Evolutionary conservation across 192 early-diverging fungal species (phyloP), one percentile per base, ranked within the genome.

Genomic region (Chytriomyces confervae): DNA sequence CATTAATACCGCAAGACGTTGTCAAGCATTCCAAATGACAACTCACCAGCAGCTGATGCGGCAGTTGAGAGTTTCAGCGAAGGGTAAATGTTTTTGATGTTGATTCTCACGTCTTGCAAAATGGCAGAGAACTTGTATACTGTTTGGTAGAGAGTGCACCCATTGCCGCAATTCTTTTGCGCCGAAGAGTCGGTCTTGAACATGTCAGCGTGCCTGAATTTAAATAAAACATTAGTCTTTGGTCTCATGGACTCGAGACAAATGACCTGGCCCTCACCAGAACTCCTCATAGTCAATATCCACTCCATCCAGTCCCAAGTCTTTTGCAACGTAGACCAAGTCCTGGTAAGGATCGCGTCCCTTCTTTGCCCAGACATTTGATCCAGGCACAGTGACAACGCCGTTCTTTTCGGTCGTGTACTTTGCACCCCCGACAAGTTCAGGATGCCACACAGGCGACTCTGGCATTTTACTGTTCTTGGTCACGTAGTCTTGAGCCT

Each of bases 51-150:
- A 46, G 72, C 72, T 62, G 61, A 61, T 23, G 72, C 72, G 44
- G 72, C 72, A 16, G 72, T 74, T 20, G 60, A n/a, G 61, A 74
- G 27, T 24, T 62, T 74, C 61, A 74, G 27, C 4, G 60, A n/a
- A 8, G 72, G 72, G 72, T 74, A 74, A 43, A 94, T 76, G 78
- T 87, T 89, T 73, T 92, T 78, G 45, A 89, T 85, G 51, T 91
- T 83, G 62, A 92, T 91, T 27, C 92, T 73, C 5, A 86, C 81
- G 71, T 94, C 92, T 23, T 90, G 86, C 29, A 90, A 90, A 5
- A 90, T 84, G 23, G 91, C 92, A 6, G 89, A 18, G 61, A 20
- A 74, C 72, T 74, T 74, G 72, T 44, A 74, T 0, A 74, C 61
- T 18, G 72, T 74, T 47, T 74, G 72, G 72, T n/a, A 74, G 11